Evolutionary conservation across 768 basidiomycete genomes (phyloP), one percentile per base, ranked within the genome.

Genomic region (Erythrobasidium yunnanense): DNA sequence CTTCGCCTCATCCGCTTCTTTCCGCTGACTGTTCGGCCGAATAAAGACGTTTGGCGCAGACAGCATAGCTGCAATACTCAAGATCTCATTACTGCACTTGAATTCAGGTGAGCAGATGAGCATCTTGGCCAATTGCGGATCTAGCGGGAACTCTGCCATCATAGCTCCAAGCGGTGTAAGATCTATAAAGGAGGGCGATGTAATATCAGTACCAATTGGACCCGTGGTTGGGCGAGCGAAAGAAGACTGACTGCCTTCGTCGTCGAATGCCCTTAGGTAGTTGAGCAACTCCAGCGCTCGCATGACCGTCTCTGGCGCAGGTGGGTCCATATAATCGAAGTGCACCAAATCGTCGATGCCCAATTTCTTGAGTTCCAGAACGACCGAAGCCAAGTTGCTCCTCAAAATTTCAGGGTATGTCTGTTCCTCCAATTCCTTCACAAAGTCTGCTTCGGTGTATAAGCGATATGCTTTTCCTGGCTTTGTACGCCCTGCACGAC

Each of bases 111-210:
- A 92, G 70, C 85, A 82, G 68, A 96, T 90, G 54, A 97, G 82
- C 83, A 93, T 86, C 76, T 95, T 95, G 25, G 95, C 84, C 71
- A 96, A 81, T 85, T 89, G 92, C 42, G 93, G 95, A 76, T 97
- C 95, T n/a, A 99, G 81, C 13, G 93, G 95, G 80, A 97, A 97
- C 71, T 96, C 90, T 0, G 95, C 93, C 93, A 97, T 96, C 67
- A 90, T 86, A 35, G 78, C 79, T 2, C 95, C 95, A 6, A 97
- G 78, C 0, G 84, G 77, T 0, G 95, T 97, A 65, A 99, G 76
- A 55, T 89, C 66, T 72, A 35, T 4, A 34, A 4, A 46, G 30
- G 8, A 22, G 22, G 29, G 6, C 35, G 3, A 32, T 6, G 18
- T 29, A 54, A 47, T 53, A 35, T 20, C 17, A 3, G 11, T n/a